These are phyloP conservation scores for Erucastrum elatum DNA, from an alignment of 345 rosid genomes.

Conservation along the genomic window DNA sequence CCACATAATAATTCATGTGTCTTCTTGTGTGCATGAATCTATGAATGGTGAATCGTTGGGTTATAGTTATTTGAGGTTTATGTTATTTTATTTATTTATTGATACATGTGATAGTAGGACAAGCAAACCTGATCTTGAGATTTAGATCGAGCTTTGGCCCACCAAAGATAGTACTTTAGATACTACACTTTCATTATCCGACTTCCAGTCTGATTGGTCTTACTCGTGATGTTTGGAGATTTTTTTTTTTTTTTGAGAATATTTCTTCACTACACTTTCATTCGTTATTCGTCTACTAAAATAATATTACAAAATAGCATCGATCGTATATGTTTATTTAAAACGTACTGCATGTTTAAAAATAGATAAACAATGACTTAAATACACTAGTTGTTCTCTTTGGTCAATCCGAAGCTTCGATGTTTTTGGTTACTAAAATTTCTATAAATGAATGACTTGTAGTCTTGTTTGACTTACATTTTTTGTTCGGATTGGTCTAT, in stretches of 20 bases:
- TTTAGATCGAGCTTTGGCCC: slow-evolving; percentile 35
- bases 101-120: slow-evolving; percentile 26
- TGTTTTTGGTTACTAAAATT: background rate
- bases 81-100: background rate
- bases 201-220: slow-evolving; percentile 13
- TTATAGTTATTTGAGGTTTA: background rate
- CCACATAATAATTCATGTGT: background rate
- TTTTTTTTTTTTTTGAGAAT: background rate
- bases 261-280: slow-evolving; percentile 17
- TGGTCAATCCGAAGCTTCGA: background rate
- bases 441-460: background rate
- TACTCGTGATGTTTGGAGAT: slow-evolving; percentile 22
- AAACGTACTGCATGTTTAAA: background rate
- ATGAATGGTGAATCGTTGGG: slow-evolving; percentile 2
- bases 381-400: background rate
- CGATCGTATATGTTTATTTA: background rate
- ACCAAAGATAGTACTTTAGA: slow-evolving; percentile 32
- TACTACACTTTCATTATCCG: slow-evolving; percentile 21
- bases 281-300: background rate
- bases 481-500: background rate
- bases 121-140: slow-evolving; percentile 24
- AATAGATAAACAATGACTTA: background rate
- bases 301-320: background rate
- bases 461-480: background rate
- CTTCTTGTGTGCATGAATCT: slow-evolving; percentile 17